Conservation (phyloP, 2,329 filamentous ascomycete species). For the Xenosphaeropsis pyriputrescens region DNA sequence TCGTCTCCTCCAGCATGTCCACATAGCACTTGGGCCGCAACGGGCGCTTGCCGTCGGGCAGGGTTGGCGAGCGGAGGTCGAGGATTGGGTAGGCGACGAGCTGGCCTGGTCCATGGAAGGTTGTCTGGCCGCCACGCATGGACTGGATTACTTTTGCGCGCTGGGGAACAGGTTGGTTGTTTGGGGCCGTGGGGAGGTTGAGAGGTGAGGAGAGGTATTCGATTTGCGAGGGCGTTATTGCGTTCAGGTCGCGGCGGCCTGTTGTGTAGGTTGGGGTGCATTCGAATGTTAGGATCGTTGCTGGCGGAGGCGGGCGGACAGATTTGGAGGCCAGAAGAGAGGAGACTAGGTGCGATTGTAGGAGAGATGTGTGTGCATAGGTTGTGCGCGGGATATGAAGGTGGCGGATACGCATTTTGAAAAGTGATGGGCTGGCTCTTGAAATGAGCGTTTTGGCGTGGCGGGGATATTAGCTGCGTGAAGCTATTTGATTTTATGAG, state of each 20-base stretch:
- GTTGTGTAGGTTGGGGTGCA: slow-evolving; percentile 78
- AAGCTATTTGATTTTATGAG: no score
- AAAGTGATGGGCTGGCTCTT: no score
- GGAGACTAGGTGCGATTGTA: slow-evolving; percentile 41
- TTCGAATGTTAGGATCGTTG: slow-evolving; percentile 52
- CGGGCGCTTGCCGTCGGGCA: not conserved
- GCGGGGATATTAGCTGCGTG: no score
- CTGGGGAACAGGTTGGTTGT: not conserved
- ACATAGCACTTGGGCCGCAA: slow-evolving; percentile 66
- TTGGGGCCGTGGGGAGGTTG: slow-evolving; percentile 4
- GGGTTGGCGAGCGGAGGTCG: slow-evolving; percentile 52
- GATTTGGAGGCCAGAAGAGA: slow-evolving; percentile 40
- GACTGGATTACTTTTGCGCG: slow-evolving; percentile 19
- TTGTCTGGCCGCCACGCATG: slow-evolving; percentile 74
- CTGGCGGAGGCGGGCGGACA: slow-evolving; percentile 20
- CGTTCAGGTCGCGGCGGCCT: slow-evolving; percentile 58
- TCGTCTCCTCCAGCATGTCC: slow-evolving; percentile 59
- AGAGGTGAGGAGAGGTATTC: slow-evolving; percentile 21
- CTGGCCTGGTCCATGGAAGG: slow-evolving; percentile 91
- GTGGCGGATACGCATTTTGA: slow-evolving; percentile 38
- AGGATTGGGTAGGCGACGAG: slow-evolving; percentile 83
- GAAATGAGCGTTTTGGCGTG: no score
- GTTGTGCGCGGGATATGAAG: slow-evolving; percentile 39
- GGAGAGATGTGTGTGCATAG: slow-evolving; percentile 35
- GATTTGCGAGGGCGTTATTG: slow-evolving; percentile 30